Evolutionary conservation across 805 yeast genomes (phyloP), one percentile per base, ranked within the genome.

Genomic region (Isabelozyma gotoi): DNA sequence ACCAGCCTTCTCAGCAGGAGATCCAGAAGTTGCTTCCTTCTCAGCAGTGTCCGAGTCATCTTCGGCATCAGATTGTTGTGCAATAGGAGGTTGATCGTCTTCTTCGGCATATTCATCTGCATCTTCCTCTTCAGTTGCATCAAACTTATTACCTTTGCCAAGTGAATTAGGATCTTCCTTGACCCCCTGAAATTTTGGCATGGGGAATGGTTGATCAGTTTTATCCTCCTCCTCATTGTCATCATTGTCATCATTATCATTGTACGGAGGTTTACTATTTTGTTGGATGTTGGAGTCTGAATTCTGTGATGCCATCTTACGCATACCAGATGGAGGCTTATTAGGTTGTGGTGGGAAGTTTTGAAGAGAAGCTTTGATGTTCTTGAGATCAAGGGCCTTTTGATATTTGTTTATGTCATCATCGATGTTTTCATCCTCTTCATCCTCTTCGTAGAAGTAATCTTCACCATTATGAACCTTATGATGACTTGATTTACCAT

Each of bases 351-450:
- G n/a, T 17, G 33, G 14, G 18, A 24, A 38, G n/a, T 38, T 31
- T 15, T 38, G 14, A 10, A 29, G 7, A 12, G 34, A 29, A 14
- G 31, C 36, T 10, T 38, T n/a, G n/a, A 39, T 39, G 15, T 20
- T 39, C 33, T 39, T 19, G 14, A 34, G 21, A 15, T 40, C 43
- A 8, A 34, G 15, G n/a, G 29, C 44, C 18, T 41, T 33, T n/a
- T 36, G 24, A 19, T 41, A 35, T 12, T 27, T 24, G 5, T 36
- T 40, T 8, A 36, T 14, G 11, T 41, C 44, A 14, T 16, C 19
- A 14, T 21, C 39, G 5, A 36, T 20, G 11, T 40, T 39, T 18
- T 24, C 35, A 16, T 40, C 43, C 12, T 24, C 35, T 10, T 29
- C 36, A 18, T 39, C 36, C 31, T 39, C 42, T 10, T 39, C 11